phyloP scores from a whole-genome alignment of 495 filamentous ascomycete genomes.

The Cetradonia linearis region DNA sequence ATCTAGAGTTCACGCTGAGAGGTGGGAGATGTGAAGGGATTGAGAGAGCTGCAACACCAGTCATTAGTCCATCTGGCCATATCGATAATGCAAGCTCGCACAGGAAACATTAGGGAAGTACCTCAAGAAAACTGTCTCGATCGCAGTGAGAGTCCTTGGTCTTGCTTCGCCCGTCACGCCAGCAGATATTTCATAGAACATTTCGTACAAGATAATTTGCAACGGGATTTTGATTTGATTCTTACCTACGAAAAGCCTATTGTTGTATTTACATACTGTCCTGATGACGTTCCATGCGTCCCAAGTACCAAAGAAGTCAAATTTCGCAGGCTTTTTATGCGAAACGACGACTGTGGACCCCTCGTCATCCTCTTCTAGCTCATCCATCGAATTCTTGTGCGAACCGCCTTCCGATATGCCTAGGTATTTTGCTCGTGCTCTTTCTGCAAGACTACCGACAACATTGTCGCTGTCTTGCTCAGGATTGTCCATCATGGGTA shows the following conservation, averaged over 20 bases:
- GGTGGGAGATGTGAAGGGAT: conserved; percentile 72
- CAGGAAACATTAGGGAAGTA: conserved; percentile 23
- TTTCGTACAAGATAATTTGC: not conserved
- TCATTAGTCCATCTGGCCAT: conserved; percentile 1
- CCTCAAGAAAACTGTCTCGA: conserved; percentile 25
- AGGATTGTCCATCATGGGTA: conserved; percentile 61
- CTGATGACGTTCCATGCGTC: conserved; percentile 88
- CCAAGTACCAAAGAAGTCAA: conserved; percentile 70
- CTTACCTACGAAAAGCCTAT: conserved; percentile 79
- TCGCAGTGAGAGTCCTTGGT: not conserved
- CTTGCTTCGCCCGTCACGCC: conserved; percentile 5
- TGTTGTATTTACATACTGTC: conserved; percentile 74
- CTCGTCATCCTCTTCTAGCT: conserved; percentile 23
- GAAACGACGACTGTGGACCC: not conserved
- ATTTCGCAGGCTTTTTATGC: conserved; percentile 18
- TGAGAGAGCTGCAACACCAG: conserved; percentile 48
- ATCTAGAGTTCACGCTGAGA: conserved; percentile 66
- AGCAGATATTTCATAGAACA: not conserved
- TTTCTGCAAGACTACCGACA: conserved; percentile 47
- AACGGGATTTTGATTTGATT: conserved; percentile 24
- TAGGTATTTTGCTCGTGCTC: conserved; percentile 46
- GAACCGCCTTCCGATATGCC: conserved; percentile 27
- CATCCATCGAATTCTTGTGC: conserved; percentile 22
- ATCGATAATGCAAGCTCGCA: not conserved
- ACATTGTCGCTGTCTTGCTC: conserved; percentile 39